A percentile compares a stretch with the other conserved stretches of the same genome.
Conservation (phyloP, 148 eudicot species). For the Vaccinium myrtillus region DNA sequence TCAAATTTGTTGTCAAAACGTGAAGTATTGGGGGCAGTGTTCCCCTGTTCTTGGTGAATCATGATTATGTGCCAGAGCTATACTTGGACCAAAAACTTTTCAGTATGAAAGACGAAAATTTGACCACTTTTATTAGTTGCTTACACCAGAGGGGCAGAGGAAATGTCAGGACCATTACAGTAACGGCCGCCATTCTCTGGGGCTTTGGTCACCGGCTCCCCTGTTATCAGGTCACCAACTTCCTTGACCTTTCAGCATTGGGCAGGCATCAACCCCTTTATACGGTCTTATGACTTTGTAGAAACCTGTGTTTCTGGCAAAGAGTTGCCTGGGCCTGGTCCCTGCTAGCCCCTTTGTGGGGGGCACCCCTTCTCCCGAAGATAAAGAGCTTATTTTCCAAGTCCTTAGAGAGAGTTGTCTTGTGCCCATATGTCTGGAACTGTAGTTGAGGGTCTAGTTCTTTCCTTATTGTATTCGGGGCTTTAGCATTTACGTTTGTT, state of each 20-base stretch:
- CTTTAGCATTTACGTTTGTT: neutral
- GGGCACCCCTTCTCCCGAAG: no score
- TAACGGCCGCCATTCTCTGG: no score
- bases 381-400: no score
- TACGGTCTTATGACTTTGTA: no score
- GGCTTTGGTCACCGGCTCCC: no score
- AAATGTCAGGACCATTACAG: neutral
- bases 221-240: no score
- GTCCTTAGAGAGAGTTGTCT: no score
- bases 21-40: neutral
- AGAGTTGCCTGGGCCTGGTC: no score
- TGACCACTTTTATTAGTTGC: neutral
- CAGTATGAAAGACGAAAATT: neutral
- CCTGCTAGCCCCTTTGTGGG: no score
- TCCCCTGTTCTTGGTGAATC: neutral
- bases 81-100: neutral
- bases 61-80: neutral
- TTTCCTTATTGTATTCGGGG: neutral
- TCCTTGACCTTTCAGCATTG: no score
- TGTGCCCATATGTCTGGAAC: neutral
- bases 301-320: no score
- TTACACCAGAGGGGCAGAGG: neutral
- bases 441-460: neutral
- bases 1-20: neutral
- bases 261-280: no score